phyloP scores from a whole-genome alignment of 2,329 filamentous ascomycete species.

The Fusarium sp. region DNA sequence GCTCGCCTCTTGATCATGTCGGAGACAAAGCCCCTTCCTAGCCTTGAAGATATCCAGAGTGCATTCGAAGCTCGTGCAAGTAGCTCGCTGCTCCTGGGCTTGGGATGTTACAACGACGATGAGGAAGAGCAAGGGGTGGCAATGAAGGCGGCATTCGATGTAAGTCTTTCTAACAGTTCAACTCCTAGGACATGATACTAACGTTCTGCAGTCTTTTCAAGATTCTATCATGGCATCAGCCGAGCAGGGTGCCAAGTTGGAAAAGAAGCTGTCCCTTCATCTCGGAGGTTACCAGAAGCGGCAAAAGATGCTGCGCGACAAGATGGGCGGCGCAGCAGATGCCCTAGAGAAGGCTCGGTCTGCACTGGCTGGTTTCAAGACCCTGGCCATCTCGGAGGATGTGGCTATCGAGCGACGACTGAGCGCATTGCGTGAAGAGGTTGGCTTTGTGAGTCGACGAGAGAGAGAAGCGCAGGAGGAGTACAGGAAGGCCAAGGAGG shows the following conservation, averaged over 20 bases:
- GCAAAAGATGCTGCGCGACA: constrained; percentile 81
- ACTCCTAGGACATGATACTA: constrained; percentile 12
- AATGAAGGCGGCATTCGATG: constrained; percentile 80
- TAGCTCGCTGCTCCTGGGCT: constrained; percentile 76
- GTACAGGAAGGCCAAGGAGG: constrained; percentile 81
- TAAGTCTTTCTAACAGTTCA: constrained; percentile 54
- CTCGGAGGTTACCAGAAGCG: constrained; percentile 92
- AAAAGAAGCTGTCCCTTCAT: constrained; percentile 91
- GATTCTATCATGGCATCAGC: constrained; percentile 79
- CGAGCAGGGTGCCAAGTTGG: constrained; percentile 84
- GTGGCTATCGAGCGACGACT: constrained; percentile 79
- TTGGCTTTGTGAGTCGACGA: constrained; percentile 80
- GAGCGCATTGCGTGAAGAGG: constrained; percentile 83
- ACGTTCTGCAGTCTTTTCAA: constrained; percentile 70
- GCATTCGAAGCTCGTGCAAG: constrained; percentile 65
- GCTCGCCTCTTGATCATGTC: constrained; percentile 82
- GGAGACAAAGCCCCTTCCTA: constrained; percentile 68
- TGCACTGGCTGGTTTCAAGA: constrained; percentile 79
- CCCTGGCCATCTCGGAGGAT: constrained; percentile 83
- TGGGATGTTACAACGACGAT: constrained; percentile 84
- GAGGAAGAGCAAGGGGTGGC: constrained; percentile 73
- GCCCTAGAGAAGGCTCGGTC: constrained; percentile 79
- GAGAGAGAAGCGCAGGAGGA: constrained; percentile 92
- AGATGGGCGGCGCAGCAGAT: constrained; percentile 80
- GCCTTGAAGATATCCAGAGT: constrained; percentile 62